Conservation (phyloP, 2,329 filamentous ascomycete genomes). For the Rachicladosporium sp. region DNA sequence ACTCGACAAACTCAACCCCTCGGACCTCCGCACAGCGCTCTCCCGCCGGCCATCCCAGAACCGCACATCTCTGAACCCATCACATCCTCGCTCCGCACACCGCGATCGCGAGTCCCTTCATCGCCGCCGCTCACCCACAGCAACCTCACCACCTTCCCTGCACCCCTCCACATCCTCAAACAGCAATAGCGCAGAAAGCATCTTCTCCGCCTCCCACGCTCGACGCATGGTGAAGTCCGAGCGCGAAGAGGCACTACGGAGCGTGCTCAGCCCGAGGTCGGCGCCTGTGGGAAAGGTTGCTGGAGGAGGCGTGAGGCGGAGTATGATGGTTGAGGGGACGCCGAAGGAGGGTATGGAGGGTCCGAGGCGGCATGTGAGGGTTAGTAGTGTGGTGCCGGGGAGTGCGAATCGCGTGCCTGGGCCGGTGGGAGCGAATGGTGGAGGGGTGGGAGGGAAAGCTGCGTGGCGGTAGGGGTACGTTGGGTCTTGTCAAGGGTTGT, state of each 20-base stretch:
- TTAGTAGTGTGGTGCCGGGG: no score
- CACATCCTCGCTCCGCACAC: background rate
- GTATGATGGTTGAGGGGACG: slow-evolving; percentile 8
- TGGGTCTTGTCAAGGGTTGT: no score
- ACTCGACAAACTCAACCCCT: slow-evolving; percentile 2
- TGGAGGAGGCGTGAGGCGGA: slow-evolving; percentile 26
- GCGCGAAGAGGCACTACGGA: slow-evolving; percentile 36
- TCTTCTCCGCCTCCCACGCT: slow-evolving; percentile 55
- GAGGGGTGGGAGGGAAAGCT: no score
- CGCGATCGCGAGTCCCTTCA: slow-evolving; percentile 27
- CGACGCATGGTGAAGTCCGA: slow-evolving; percentile 54
- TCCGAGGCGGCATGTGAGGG: no score
- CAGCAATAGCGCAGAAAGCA: slow-evolving; percentile 14
- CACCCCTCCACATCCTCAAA: slow-evolving; percentile 14
- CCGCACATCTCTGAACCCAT: no score
- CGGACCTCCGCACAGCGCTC: slow-evolving; percentile 24
- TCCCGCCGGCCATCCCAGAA: background rate
- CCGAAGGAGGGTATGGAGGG: slow-evolving; percentile 2
- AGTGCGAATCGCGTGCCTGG: no score
- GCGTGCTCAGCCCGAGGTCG: slow-evolving; percentile 49
- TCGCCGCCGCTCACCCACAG: slow-evolving; percentile 44
- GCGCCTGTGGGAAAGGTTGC: slow-evolving; percentile 46
- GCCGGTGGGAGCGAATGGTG: no score
- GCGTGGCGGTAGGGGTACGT: no score
- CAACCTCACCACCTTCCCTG: slow-evolving; percentile 33